These are phyloP conservation scores for Saitozyma sp. DNA, from an alignment of 768 basidiomycete genomes.

Conservation along the genomic window DNA sequence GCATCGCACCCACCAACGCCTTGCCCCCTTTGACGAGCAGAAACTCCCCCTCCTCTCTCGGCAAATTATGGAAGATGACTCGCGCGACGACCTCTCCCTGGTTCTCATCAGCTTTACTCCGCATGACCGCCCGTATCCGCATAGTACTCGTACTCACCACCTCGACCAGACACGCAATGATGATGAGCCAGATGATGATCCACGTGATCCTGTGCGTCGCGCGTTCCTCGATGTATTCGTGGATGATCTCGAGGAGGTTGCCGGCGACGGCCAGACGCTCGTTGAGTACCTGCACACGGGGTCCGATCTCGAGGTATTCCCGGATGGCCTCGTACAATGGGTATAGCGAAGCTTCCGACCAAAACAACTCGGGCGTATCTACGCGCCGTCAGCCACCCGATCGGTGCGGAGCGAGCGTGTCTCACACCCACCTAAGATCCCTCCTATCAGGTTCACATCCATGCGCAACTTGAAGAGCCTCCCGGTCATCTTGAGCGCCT, in stretches of 20 bases:
- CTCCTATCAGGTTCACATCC: conserved; percentile 87
- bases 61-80: conserved; percentile 41
- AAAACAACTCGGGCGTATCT: conserved; percentile 91
- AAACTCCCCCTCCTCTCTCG: conserved; percentile 35
- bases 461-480: conserved; percentile 80
- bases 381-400: background rate
- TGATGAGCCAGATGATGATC: conserved; percentile 83
- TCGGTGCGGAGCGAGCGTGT: background rate
- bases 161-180: conserved; percentile 85
- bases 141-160: conserved; percentile 56
- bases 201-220: conserved; percentile 89
- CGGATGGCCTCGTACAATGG: conserved; percentile 87
- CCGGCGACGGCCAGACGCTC: conserved; percentile 84
- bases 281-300: conserved; percentile 77
- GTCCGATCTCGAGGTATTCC: conserved; percentile 91
- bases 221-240: conserved; percentile 84
- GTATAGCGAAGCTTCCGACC: conserved; percentile 87
- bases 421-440: conserved; percentile 65
- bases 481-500: conserved; percentile 84
- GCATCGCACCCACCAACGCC: conserved; percentile 10
- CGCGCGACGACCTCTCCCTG: conserved; percentile 49
- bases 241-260: conserved; percentile 86
- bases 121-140: background rate
- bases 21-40: conserved; percentile 37
- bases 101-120: conserved; percentile 14